Percentiles rank a stretch among this genome's conserved stretches.
Conservation (phyloP, 768 basidiomycete genomes). For the Leccinum arenicola region DNA sequence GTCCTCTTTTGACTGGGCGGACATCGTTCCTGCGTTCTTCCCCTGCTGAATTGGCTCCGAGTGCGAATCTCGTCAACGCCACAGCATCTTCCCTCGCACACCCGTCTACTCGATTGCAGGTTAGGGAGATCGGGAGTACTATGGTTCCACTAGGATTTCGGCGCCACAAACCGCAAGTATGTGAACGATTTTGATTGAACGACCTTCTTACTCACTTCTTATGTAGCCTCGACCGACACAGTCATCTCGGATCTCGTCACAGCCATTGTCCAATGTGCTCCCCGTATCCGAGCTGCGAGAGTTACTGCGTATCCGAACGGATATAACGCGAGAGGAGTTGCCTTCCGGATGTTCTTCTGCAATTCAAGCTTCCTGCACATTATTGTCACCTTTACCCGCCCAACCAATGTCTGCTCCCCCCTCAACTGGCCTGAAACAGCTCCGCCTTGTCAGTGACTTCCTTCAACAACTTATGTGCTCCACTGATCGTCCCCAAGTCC, state of each 20-base stretch:
- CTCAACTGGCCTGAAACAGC: conserved; percentile 49
- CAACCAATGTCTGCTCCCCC: conserved; percentile 30
- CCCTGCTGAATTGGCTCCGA: conserved; percentile 12
- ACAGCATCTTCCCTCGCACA: not conserved
- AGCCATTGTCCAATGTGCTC: not conserved
- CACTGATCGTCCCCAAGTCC: conserved; percentile 38
- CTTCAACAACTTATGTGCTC: not conserved
- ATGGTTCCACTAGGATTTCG: conserved; percentile 60
- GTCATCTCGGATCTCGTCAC: conserved; percentile 3
- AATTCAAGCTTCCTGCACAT: not conserved
- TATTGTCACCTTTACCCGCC: conserved; percentile 10
- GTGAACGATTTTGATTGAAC: not conserved
- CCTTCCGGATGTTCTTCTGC: conserved; percentile 20
- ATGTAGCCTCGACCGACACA: conserved; percentile 10
- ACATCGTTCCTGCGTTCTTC: conserved; percentile 14
- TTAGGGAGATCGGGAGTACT: conserved; percentile 25
- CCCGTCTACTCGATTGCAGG: conserved; percentile 7
- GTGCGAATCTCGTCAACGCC: not conserved
- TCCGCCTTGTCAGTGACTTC: conserved; percentile 53
- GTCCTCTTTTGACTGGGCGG: conserved; percentile 24
- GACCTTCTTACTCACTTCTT: conserved; percentile 2
- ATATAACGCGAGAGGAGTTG: conserved; percentile 10
- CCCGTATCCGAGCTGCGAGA: conserved; percentile 12
- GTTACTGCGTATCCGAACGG: conserved; percentile 23
- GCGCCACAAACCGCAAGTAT: conserved; percentile 26